These are phyloP conservation scores for Leccinum obscurum DNA, from an alignment of 768 basidiomycete genomes.

Conservation along the genomic window DNA sequence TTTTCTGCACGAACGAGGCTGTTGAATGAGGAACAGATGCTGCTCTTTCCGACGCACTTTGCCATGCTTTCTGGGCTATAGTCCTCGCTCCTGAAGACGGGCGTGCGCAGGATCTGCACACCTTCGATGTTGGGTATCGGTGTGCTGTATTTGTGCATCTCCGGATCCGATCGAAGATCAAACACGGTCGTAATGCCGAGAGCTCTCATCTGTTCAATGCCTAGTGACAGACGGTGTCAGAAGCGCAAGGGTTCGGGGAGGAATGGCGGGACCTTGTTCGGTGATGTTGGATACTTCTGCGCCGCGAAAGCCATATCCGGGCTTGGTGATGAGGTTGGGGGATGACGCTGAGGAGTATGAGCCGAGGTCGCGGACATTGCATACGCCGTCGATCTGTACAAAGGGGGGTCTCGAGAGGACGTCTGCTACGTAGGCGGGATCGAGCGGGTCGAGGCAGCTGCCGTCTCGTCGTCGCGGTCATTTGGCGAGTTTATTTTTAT, in stretches of 20 bases:
- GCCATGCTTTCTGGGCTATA: conserved; percentile 86
- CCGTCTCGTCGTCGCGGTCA: background rate
- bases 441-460: conserved; percentile 51
- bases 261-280: conserved; percentile 53
- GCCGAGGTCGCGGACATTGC: conserved; percentile 75
- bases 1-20: conserved; percentile 25
- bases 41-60: conserved; percentile 57
- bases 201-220: conserved; percentile 53
- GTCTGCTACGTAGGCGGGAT: conserved; percentile 62
- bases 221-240: conserved; percentile 36
- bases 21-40: background rate
- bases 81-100: conserved; percentile 69
- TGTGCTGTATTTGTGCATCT: conserved; percentile 71
- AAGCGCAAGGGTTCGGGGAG: background rate
- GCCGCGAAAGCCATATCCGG: conserved; percentile 60
- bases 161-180: conserved; percentile 78
- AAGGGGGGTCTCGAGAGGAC: conserved; percentile 71
- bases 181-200: conserved; percentile 70
- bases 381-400: conserved; percentile 67
- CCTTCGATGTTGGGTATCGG: conserved; percentile 66
- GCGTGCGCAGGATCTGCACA: conserved; percentile 57
- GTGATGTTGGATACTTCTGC: conserved; percentile 75
- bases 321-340: conserved; percentile 54
- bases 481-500: background rate
- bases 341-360: conserved; percentile 48